Base-by-base conservation (phyloP, 108 stramenopile genomes). In the Skeletonema grethae region DNA sequence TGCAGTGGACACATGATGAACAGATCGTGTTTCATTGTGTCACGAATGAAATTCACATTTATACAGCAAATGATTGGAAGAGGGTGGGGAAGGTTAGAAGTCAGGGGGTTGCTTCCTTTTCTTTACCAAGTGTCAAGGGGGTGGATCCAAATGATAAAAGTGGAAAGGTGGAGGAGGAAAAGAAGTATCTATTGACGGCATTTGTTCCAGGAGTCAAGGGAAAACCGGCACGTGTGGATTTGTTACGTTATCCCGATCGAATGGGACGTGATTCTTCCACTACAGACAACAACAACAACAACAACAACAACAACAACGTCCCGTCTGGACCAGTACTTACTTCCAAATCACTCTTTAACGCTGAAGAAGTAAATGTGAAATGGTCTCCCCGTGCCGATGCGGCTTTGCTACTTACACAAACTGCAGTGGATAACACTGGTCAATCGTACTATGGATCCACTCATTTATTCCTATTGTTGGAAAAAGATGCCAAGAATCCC, bases 391-490 rank as follows among this genome's bases (percentile, higher is more conserved):
- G 76, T 24, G 94, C 90, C 46, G 89, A 93, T 76, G 59, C 85
- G 4, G 92, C 92, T 22, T 67, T 97, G 57, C 73, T 97, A 38
- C 78, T 88, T 9, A 80, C 96, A 11, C 95, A 95, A 82, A 97
- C 95, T 15, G 69, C 92, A 7, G 93, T 99, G 7, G 98, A 99
- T 87, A 77, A 92, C 30, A 91, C 96, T 22, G 97, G 97, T 7
- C 63, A 90, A 72, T 93, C 90, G 11, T 99, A 99, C 79, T 99
- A 99, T 65, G 98, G 98, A 24, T 93, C 94, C 18, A 94, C 96
- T 0, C 87, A 91, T 34, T 59, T 99, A 0, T 96, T 85, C 72
- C 84, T 97, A 43, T 63, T 99, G 67, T 64, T 85, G 25, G 83
- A 85, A 24, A 83, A 84, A 25, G 79, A 76, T 46, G 30, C 6